phyloP scores from a whole-genome alignment of 2,329 filamentous ascomycete species.

The Setomelanomma holmii region DNA sequence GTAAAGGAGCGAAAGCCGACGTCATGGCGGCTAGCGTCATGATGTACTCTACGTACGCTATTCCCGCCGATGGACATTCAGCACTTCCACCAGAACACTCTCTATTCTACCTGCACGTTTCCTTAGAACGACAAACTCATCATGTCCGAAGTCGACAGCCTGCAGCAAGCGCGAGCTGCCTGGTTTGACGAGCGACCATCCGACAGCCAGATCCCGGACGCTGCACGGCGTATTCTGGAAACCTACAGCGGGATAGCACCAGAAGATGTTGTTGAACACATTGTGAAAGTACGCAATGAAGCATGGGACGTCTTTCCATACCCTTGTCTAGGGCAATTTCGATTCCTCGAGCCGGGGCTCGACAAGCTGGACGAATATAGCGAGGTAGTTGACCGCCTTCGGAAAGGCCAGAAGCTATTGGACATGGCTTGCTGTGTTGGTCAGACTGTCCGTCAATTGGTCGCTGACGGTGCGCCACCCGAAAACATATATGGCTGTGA shows the following conservation, averaged over 20 bases:
- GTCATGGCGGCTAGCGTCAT: too few species aligned
- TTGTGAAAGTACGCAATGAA: slow-evolving; percentile 35
- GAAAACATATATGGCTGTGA: slow-evolving; percentile 51
- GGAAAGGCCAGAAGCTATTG: slow-evolving; percentile 39
- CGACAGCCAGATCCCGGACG: slow-evolving; percentile 27
- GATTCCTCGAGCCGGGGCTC: slow-evolving; percentile 40
- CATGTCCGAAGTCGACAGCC: slow-evolving; percentile 9
- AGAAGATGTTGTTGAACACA: slow-evolving; percentile 40
- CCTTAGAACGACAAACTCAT: neutral
- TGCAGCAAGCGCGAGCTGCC: slow-evolving; percentile 3
- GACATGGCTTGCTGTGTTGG: slow-evolving; percentile 57
- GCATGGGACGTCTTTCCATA: slow-evolving; percentile 38
- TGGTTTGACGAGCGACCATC: slow-evolving; percentile 38
- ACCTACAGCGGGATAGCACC: slow-evolving; percentile 46
- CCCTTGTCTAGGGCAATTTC: slow-evolving; percentile 43
- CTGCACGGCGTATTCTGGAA: slow-evolving; percentile 43
- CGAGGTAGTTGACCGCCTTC: slow-evolving; percentile 37
- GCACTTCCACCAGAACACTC: too few species aligned
- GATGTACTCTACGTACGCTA: too few species aligned
- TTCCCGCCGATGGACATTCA: too few species aligned
- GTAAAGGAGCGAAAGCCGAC: too few species aligned
- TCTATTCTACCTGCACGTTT: neutral
- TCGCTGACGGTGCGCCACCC: slow-evolving; percentile 47
- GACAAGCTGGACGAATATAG: slow-evolving; percentile 24
- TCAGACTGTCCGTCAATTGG: slow-evolving; percentile 52